Base-by-base conservation (phyloP, 2,329 filamentous ascomycete genomes). In the Aspergillus eucalypticola region DNA sequence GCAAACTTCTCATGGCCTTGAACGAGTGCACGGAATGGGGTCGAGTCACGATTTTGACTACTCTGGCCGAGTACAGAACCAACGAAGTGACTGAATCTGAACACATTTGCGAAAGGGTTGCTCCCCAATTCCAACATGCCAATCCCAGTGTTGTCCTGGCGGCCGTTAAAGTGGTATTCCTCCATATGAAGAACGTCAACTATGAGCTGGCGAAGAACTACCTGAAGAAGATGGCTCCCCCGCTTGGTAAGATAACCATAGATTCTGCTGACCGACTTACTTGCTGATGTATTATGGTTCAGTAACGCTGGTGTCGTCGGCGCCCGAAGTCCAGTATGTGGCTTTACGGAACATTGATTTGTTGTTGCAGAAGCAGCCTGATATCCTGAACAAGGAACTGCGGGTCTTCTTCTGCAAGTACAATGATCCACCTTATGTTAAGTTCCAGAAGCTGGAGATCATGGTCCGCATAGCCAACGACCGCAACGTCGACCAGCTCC, bases 331-430 rank as follows among this genome's bases (percentile, higher is more conserved):
- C 41, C 95, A 99, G 78, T 99, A 99, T 74, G 95, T 99, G 58
- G 95, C 95, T 13, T 81, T 99, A 53, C 85, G 94, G 65, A 99
- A 99, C 76, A 99, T 99, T 71, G 95, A 99, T 69, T 86, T 99
- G 35, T 83, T 99, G 5, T 84, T 99, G 25, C 95, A 99, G 76
- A 95, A 96, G 68, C 94, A 97, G 76, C 92, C 95, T 10, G 93
- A 96, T 67, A 97, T 99, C 58, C 84, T 99, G 8, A 96, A 91
- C 83, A 98, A 98, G 77, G 95, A 99, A 77, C 87, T 99, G 71
- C 88, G 95, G 48, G 95, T 99, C 8, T 99, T 99, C 81, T 99
- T 99, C 81, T 99, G 95, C 88, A 99, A 99, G 80, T 99, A 99
- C 81, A 98, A 98, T 74, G 95, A 99, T 69, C 94, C 95, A 1